Conservation (phyloP, 768 basidiomycete species). For the Phanerochaete sordida region DNA sequence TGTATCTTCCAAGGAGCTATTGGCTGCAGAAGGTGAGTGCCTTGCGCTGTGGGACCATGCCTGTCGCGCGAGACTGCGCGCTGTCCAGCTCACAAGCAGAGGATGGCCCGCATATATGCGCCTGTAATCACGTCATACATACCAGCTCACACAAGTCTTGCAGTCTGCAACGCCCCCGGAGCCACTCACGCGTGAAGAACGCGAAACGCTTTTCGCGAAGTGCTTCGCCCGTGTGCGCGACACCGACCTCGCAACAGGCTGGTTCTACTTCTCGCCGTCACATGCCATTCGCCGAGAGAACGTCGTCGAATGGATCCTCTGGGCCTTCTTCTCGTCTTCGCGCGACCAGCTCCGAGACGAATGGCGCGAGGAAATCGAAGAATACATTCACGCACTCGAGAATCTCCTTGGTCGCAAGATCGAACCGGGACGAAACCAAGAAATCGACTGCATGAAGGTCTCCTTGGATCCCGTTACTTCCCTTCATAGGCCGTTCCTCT, state of each 20-base stretch:
- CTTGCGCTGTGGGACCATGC: background rate
- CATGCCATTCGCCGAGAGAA: slow-evolving; percentile 41
- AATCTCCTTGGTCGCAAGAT: slow-evolving; percentile 36
- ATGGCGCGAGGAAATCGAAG: slow-evolving; percentile 50
- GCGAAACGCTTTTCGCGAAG: slow-evolving; percentile 45
- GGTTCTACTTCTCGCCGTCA: slow-evolving; percentile 42
- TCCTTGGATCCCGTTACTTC: slow-evolving; percentile 55
- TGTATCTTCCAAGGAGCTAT: slow-evolving; percentile 46
- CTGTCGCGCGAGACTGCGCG: background rate
- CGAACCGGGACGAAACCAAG: slow-evolving; percentile 35
- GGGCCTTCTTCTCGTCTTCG: slow-evolving; percentile 53
- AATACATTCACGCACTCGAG: slow-evolving; percentile 43
- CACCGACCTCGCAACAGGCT: slow-evolving; percentile 39
- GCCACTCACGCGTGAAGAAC: slow-evolving; percentile 36
- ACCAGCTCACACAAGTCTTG: slow-evolving; percentile 3
- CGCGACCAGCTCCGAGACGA: slow-evolving; percentile 27
- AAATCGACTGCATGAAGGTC: slow-evolving; percentile 43
- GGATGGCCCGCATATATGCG: too few species aligned
- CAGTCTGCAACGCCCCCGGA: slow-evolving; percentile 34
- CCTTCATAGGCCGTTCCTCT: slow-evolving; percentile 57
- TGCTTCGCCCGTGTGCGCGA: slow-evolving; percentile 32
- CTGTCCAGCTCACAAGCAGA: too few species aligned
- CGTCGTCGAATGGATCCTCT: slow-evolving; percentile 58
- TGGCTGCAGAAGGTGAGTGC: slow-evolving; percentile 45
- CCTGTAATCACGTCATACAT: too few species aligned